phyloP scores from a whole-genome alignment of 2,329 filamentous ascomycete genomes.

The Tolypocladium cylindrosporum region DNA sequence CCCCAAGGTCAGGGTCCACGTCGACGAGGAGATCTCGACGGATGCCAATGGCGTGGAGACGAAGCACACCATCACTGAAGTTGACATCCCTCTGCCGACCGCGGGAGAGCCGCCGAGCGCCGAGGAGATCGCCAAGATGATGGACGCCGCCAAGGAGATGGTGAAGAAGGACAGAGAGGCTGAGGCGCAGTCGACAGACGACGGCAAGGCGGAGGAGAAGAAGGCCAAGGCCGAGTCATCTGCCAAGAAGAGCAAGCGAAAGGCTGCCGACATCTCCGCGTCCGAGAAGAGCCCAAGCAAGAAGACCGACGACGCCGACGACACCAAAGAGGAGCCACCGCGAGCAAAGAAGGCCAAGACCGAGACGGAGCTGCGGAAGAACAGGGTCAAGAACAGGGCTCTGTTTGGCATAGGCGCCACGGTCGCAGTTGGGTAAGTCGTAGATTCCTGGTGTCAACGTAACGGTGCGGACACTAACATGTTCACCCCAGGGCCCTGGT shows the following conservation, averaged over 20 bases:
- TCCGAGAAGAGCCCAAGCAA: constrained; percentile 43
- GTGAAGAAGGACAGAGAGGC: constrained; percentile 56
- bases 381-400: constrained; percentile 77
- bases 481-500: constrained; percentile 29
- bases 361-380: constrained; percentile 71
- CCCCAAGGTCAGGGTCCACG: constrained; percentile 56
- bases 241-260: constrained; percentile 56
- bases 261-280: constrained; percentile 61
- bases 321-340: constrained; percentile 29
- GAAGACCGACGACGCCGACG: constrained; percentile 22
- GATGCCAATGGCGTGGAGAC: constrained; percentile 50
- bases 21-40: constrained; percentile 53
- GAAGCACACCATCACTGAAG: constrained; percentile 62
- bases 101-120: constrained; percentile 60
- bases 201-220: constrained; percentile 26
- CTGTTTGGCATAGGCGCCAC: constrained; percentile 79
- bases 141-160: constrained; percentile 80
- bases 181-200: constrained; percentile 28
- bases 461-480: constrained; percentile 5
- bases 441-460: not conserved
- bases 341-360: constrained; percentile 70
- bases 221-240: constrained; percentile 26
- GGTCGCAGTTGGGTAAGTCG: constrained; percentile 78
- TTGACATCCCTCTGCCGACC: constrained; percentile 56
- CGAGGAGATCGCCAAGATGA: constrained; percentile 73